Evolutionary conservation across 1,284 basidiomycete species (phyloP).

Genomic region (Cryptococcus depauperatus): DNA sequence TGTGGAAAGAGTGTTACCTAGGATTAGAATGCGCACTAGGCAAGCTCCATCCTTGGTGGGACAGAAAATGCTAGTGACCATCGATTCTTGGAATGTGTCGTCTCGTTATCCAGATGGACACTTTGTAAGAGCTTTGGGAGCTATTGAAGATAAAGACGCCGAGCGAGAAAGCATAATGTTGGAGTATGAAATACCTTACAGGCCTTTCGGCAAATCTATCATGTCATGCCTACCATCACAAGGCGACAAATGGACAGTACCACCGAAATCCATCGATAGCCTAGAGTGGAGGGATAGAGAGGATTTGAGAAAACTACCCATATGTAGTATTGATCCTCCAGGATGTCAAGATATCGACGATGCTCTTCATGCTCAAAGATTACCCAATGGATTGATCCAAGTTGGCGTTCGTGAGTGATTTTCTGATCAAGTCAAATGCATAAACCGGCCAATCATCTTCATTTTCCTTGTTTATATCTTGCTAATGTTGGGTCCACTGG

Average conservation of each 20-base stretch:
- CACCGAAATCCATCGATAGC: conserved; percentile 56
- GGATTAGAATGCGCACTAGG: conserved; percentile 87
- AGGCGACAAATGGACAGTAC: conserved; percentile 90
- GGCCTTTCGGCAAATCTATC: conserved; percentile 92
- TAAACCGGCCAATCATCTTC: neutral
- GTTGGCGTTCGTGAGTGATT: conserved; percentile 85
- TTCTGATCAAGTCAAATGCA: no score
- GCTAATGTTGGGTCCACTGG: neutral
- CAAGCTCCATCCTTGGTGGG: conserved; percentile 81
- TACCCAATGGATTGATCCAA: conserved; percentile 93
- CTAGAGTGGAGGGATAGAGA: conserved; percentile 75
- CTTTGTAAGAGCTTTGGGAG: conserved; percentile 86
- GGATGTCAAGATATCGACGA: conserved; percentile 98
- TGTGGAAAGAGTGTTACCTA: conserved; percentile 81
- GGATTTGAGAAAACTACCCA: conserved; percentile 75
- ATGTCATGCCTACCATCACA: conserved; percentile 82
- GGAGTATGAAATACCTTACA: conserved; percentile 93
- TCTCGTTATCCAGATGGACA: conserved; percentile 96
- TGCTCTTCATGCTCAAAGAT: conserved; percentile 81
- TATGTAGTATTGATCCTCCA: conserved; percentile 97
- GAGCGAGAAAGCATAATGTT: conserved; percentile 91
- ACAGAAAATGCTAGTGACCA: conserved; percentile 93
- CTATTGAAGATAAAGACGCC: conserved; percentile 87
- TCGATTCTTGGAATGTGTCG: conserved; percentile 81
- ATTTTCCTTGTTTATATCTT: neutral